Percentiles rank a stretch among this genome's conserved stretches.
Evolutionary conservation across 441 rosid species (phyloP).

Genomic region (Iberis amara): DNA sequence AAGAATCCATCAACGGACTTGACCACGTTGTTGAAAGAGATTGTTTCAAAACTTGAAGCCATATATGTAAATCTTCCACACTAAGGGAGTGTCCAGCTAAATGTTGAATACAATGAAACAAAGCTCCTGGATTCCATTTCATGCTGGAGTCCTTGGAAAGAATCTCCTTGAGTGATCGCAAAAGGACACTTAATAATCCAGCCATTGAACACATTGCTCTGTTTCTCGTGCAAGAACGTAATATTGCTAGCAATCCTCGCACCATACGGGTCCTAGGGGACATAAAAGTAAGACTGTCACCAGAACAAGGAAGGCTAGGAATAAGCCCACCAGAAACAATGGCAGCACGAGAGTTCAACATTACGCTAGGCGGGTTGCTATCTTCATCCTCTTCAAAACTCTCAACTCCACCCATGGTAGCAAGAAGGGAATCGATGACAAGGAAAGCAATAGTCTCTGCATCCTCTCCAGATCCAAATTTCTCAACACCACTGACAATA

Average conservation of each 20-base stretch:
- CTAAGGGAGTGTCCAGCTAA: constrained; percentile 76
- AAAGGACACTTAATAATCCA: constrained; percentile 68
- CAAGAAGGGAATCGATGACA: constrained; percentile 87
- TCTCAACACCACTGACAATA: constrained; percentile 67
- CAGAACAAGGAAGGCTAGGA: constrained; percentile 72
- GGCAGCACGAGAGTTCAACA: constrained; percentile 92
- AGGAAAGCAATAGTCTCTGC: constrained; percentile 59
- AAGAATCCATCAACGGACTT: constrained; percentile 50
- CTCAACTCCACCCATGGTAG: constrained; percentile 98
- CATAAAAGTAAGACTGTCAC: constrained; percentile 58
- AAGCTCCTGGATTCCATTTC: constrained; percentile 66
- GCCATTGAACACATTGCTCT: constrained; percentile 91
- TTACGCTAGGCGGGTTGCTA: constrained; percentile 86
- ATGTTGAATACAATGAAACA: constrained; percentile 72
- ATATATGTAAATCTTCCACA: constrained; percentile 61
- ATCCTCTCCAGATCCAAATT: constrained; percentile 63
- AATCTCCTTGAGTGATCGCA: constrained; percentile 70
- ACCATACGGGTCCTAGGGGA: constrained; percentile 88
- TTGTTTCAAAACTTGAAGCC: constrained; percentile 63
- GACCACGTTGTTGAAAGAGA: constrained; percentile 60
- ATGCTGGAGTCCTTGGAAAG: constrained; percentile 46
- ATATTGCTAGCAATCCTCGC: constrained; percentile 74
- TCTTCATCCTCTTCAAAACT: constrained; percentile 92
- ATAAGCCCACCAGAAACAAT: constrained; percentile 80
- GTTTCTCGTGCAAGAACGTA: constrained; percentile 89